These are phyloP conservation scores for Mycogone perniciosa DNA, from an alignment of 2,329 filamentous ascomycete genomes.

Conservation along the genomic window DNA sequence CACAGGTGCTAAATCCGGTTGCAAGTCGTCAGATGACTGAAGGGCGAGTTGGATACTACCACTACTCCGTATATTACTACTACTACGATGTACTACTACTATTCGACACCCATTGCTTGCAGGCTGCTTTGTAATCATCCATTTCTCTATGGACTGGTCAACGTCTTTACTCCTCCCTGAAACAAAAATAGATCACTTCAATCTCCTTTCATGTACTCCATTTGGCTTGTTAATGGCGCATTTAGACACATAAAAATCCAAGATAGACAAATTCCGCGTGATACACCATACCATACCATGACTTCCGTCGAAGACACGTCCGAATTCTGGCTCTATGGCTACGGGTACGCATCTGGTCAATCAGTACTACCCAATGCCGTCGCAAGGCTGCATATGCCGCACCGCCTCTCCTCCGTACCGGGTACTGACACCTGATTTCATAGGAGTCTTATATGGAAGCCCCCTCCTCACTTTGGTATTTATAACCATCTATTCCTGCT, in stretches of 20 bases:
- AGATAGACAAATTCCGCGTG: background rate
- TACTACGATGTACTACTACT: too few species aligned
- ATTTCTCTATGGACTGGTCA: background rate
- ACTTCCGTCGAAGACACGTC: constrained; percentile 25
- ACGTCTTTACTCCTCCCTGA: too few species aligned
- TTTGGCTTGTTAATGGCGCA: background rate
- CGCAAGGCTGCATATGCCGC: constrained; percentile 1
- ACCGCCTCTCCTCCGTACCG: background rate
- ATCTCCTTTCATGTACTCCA: background rate
- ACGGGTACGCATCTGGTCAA: constrained; percentile 59
- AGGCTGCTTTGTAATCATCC: constrained; percentile 9
- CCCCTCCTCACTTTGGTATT: constrained; percentile 87
- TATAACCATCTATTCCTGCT: background rate
- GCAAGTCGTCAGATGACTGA: too few species aligned
- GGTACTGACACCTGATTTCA: background rate
- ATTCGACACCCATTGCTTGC: background rate
- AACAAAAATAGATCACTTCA: background rate
- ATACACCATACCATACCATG: constrained; percentile 1
- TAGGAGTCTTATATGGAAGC: constrained; percentile 94
- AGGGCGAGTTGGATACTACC: too few species aligned
- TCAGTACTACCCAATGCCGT: background rate
- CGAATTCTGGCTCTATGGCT: constrained; percentile 96
- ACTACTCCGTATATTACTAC: too few species aligned
- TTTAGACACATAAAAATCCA: background rate
- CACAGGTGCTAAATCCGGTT: too few species aligned